These are phyloP conservation scores for Chloranthus sessilifolius DNA, from an alignment of 164 flowering plant genomes.

Conservation along the genomic window DNA sequence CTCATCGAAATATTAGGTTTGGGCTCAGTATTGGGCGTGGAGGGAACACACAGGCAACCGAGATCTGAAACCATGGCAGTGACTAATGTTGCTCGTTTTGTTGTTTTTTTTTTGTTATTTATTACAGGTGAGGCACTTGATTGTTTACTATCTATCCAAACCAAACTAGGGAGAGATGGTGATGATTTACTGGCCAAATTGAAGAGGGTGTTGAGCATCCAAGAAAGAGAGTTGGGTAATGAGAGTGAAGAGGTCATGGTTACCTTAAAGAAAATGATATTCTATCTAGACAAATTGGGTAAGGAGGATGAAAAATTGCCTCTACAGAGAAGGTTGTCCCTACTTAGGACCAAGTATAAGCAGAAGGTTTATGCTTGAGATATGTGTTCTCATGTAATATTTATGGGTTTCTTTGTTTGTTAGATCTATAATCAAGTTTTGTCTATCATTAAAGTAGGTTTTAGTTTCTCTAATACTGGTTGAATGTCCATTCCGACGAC, in stretches of 20 bases:
- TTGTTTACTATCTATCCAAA: slow-evolving; percentile 70
- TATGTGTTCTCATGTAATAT: neutral
- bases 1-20: no score
- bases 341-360: slow-evolving; percentile 49
- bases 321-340: slow-evolving; percentile 56
- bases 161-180: slow-evolving; percentile 51
- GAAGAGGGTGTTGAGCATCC: slow-evolving; percentile 63
- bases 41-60: no score
- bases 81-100: neutral
- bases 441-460: neutral
- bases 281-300: slow-evolving; percentile 65
- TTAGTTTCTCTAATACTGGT: neutral
- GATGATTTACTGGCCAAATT: slow-evolving; percentile 41
- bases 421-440: neutral
- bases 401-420: neutral
- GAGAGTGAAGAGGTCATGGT: slow-evolving; percentile 61
- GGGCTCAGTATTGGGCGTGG: no score
- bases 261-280: slow-evolving; percentile 68
- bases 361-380: slow-evolving; percentile 21
- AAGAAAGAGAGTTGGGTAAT: slow-evolving; percentile 69
- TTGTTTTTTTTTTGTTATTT: neutral
- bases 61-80: no score
- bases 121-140: slow-evolving; percentile 87
- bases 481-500: no score
- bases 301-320: slow-evolving; percentile 50